A percentile compares a stretch with the other conserved stretches of the same genome.
phyloP scores from a whole-genome alignment of 2,329 filamentous ascomycete species.

The Penicillium sp. region DNA sequence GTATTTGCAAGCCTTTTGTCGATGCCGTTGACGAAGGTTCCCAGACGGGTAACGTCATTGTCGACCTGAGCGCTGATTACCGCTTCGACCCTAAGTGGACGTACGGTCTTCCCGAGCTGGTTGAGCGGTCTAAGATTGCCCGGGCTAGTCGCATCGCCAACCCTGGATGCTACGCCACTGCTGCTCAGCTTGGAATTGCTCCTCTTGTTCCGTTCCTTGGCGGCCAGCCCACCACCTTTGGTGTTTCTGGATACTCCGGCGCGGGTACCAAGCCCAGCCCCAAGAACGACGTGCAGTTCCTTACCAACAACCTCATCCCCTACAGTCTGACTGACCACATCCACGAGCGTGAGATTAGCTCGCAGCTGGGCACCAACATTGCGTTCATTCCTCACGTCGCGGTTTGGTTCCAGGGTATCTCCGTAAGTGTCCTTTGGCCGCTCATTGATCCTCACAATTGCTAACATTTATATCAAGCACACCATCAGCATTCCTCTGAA shows the following conservation, averaged over 20 bases:
- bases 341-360: conserved; percentile 85
- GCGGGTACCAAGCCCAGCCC: conserved; percentile 90
- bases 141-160: conserved; percentile 81
- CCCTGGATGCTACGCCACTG: conserved; percentile 94
- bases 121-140: conserved; percentile 71
- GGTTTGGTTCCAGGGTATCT: conserved; percentile 96
- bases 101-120: conserved; percentile 85
- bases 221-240: conserved; percentile 78
- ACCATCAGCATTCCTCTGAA: conserved; percentile 87
- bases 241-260: conserved; percentile 89
- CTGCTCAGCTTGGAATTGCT: conserved; percentile 82
- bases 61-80: conserved; percentile 96
- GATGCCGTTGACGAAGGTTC: conserved; percentile 76
- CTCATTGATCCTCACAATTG: not conserved
- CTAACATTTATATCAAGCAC: conserved; percentile 50
- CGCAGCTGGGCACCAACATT: conserved; percentile 69
- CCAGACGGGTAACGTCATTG: conserved; percentile 68
- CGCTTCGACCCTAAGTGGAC: conserved; percentile 83
- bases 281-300: conserved; percentile 83
- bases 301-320: conserved; percentile 84
- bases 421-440: conserved; percentile 44
- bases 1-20: conserved; percentile 89
- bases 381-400: conserved; percentile 92
- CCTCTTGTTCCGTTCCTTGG: conserved; percentile 76
- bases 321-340: conserved; percentile 93